These are phyloP conservation scores for Aspergillus sp. DNA, from an alignment of 2,329 filamentous ascomycete genomes.

Conservation along the genomic window DNA sequence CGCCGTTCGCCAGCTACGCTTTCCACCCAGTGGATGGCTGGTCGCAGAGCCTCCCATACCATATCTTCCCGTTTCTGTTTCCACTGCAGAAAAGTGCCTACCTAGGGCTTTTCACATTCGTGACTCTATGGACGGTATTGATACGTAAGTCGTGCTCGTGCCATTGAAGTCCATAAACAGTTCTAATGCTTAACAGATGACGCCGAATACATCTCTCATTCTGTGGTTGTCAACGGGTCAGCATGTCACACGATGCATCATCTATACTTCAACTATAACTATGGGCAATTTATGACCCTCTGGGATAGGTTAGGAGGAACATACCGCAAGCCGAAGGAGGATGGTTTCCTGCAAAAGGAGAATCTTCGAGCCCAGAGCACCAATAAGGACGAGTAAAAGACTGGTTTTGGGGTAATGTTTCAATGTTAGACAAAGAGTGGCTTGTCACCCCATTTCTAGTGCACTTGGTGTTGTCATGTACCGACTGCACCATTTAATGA, in stretches of 20 bases:
- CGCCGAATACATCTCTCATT: slow-evolving; percentile 86
- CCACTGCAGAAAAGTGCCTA: slow-evolving; percentile 89
- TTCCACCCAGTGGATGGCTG: slow-evolving; percentile 95
- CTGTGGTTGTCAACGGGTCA: slow-evolving; percentile 83
- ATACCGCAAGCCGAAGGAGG: slow-evolving; percentile 24
- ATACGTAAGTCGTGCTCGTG: slow-evolving; percentile 53
- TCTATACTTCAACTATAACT: slow-evolving; percentile 86
- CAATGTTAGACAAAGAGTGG: not conserved
- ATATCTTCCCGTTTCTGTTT: slow-evolving; percentile 87
- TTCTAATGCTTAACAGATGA: slow-evolving; percentile 55
- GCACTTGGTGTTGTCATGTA: not conserved
- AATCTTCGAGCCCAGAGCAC: not conserved
- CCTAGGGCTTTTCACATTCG: slow-evolving; percentile 79
- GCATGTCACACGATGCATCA: slow-evolving; percentile 97
- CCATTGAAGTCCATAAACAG: not conserved
- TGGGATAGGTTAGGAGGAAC: slow-evolving; percentile 88
- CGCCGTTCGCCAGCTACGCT: slow-evolving; percentile 84
- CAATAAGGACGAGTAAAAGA: not conserved
- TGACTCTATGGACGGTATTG: slow-evolving; percentile 95
- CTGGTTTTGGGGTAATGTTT: not conserved
- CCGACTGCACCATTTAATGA: slow-evolving; percentile 25
- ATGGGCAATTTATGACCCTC: slow-evolving; percentile 89
- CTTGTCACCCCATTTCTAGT: not conserved
- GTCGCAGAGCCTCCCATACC: slow-evolving; percentile 83
- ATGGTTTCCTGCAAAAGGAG: slow-evolving; percentile 3